Evolutionary conservation across 257 asterid species (phyloP), one percentile per base, ranked within the genome.

Genomic region (Jacaranda mimosifolia): DNA sequence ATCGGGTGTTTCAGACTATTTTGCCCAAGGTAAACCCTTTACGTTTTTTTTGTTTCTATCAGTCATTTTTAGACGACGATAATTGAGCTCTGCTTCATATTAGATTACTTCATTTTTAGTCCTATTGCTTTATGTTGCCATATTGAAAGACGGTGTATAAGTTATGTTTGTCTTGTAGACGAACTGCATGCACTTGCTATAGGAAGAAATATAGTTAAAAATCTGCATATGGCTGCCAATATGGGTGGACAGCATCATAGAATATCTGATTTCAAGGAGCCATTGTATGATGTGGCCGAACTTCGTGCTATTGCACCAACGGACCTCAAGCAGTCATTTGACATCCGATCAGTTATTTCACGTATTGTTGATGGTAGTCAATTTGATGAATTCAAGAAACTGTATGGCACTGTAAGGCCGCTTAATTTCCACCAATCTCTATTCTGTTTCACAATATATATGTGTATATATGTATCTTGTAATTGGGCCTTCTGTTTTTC

Each of bases 301-400:
- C 99, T 93, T 81, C 89, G 96, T 76, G 76, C 92, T 56, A 87
- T 96, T 88, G 99, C 98, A 58, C 99, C 99, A 17, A 87, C 89
- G 4, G 97, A 96, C 85, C 90, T 96, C 80, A 96, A 87, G 88
- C 99, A 90, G 84, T 83, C 98, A 46, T 88, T 93, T 73, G 98
- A 96, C 80, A 81, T 91, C 78, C 91, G 98, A 45, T 82, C 98
- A 79, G 68, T 92, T 70, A 96, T 96, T 77, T 89, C 98, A 75
- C 97, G 94, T 70, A 87, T 93, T 69, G 97, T 90, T 66, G 99
- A 96, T 77, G 97, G 97, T 77, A 96, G 99, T 79, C 92, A 91
- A 83, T 96, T 96, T 80, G 98, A 96, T 80, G 99, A 96, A 76
- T 96, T 96, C 98, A 96, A 96, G 97, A 93, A 96, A 87, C 75